Conservation (phyloP, 83 land plant genomes). For the Picea abies region DNA sequence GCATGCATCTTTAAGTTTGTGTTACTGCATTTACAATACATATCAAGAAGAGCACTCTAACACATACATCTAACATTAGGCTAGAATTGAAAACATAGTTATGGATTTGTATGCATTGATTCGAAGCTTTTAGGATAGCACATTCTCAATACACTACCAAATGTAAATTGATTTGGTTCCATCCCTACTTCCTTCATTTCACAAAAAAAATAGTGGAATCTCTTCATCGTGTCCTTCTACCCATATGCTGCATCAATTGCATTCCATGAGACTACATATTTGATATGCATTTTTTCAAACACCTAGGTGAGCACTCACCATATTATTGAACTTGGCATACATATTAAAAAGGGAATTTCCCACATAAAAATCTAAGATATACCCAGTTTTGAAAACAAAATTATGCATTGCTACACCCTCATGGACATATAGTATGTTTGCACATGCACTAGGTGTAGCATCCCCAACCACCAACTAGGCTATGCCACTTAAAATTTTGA, state of each 20-base stretch:
- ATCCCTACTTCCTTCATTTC: not conserved
- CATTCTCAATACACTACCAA: not conserved
- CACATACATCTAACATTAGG: not conserved
- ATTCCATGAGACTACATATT: conserved; percentile 12
- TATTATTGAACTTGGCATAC: conserved; percentile 16
- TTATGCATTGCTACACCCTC: too few species aligned
- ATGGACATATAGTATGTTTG: too few species aligned
- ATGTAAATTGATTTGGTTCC: not conserved
- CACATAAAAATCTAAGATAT: not conserved
- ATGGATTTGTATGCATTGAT: conserved; percentile 6
- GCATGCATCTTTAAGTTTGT: not conserved
- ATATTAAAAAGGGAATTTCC: conserved; percentile 14
- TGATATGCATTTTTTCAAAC: conserved; percentile 2
- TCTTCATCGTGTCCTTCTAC: not conserved
- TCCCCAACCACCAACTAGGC: too few species aligned
- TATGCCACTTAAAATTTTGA: too few species aligned
- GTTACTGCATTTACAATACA: conserved; percentile 31
- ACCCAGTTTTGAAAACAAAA: not conserved
- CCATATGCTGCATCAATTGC: not conserved
- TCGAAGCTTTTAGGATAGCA: not conserved
- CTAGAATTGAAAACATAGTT: not conserved
- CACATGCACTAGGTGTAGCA: too few species aligned
- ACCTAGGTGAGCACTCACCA: not conserved
- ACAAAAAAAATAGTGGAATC: too few species aligned
- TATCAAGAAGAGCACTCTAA: not conserved